Percentiles rank a stretch among this genome's conserved stretches.
Conservation (phyloP, 192 early-diverging fungal species). For the Coemansia reversa region DNA sequence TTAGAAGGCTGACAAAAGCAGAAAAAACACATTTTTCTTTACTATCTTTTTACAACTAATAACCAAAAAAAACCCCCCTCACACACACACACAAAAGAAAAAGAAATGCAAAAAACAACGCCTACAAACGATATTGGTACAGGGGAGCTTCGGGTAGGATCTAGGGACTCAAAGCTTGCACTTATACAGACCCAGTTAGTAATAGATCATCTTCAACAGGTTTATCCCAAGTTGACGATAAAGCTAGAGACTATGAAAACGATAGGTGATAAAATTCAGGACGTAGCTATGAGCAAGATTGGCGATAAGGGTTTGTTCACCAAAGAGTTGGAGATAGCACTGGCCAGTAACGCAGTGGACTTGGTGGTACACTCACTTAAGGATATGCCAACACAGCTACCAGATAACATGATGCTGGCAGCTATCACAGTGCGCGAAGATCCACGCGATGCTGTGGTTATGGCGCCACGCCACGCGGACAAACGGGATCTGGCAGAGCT, state of each 20-base stretch:
- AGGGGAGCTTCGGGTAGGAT: slow-evolving; percentile 59
- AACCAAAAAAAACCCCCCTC: background rate
- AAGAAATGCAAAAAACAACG: slow-evolving; percentile 1
- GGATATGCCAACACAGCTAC: slow-evolving; percentile 86
- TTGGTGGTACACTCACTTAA: slow-evolving; percentile 93
- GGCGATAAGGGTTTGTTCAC: slow-evolving; percentile 90
- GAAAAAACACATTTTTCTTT: background rate
- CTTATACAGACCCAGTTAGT: slow-evolving; percentile 84
- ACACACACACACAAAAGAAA: background rate
- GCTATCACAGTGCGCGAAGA: slow-evolving; percentile 80
- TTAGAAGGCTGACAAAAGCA: background rate
- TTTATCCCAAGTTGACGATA: slow-evolving; percentile 52
- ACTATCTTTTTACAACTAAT: slow-evolving; percentile 1
- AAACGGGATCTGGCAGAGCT: slow-evolving; percentile 60
- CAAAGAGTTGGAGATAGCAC: slow-evolving; percentile 83
- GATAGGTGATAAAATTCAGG: slow-evolving; percentile 77
- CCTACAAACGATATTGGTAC: background rate
- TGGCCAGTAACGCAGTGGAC: slow-evolving; percentile 67
- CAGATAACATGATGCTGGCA: slow-evolving; percentile 76
- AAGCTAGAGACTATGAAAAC: slow-evolving; percentile 66
- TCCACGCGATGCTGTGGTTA: slow-evolving; percentile 84
- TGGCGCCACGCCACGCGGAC: slow-evolving; percentile 40
- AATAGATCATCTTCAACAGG: slow-evolving; percentile 53
- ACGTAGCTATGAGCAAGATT: slow-evolving; percentile 82
- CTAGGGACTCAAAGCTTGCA: slow-evolving; percentile 85